phyloP scores from a whole-genome alignment of 2,329 filamentous ascomycete genomes.

The Scedosporium aurantiacum region DNA sequence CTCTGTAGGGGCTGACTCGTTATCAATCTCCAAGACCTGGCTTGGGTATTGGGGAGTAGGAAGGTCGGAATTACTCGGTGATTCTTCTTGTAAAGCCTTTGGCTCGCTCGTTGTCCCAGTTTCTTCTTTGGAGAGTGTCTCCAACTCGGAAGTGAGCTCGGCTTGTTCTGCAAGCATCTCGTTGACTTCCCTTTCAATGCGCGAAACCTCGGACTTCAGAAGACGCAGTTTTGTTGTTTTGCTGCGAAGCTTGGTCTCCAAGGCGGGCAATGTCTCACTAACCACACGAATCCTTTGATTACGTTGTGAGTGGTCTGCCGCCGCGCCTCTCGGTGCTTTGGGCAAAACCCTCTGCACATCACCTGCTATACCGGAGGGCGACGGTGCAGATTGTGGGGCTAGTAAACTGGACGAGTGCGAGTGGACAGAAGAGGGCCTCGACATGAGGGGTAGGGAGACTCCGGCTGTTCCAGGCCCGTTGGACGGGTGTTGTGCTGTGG shows the following conservation, averaged over 20 bases:
- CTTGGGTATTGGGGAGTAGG: neutral
- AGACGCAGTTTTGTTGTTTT: slow-evolving; percentile 1
- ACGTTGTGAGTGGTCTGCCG: neutral
- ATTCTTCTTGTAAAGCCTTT: neutral
- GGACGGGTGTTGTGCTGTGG: neutral
- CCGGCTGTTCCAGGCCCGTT: neutral
- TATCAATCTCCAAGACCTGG: neutral
- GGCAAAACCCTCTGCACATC: neutral
- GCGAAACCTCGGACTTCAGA: slow-evolving; percentile 5
- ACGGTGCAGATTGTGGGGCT: neutral
- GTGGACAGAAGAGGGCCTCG: neutral
- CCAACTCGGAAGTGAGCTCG: neutral
- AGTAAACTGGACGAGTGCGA: neutral
- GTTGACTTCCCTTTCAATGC: slow-evolving; percentile 1
- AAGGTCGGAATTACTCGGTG: neutral
- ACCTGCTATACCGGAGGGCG: slow-evolving; percentile 13
- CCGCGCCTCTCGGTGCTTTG: neutral
- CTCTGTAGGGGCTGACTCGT: neutral
- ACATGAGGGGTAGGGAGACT: slow-evolving; percentile 9
- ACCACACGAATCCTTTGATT: neutral
- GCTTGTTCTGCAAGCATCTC: neutral
- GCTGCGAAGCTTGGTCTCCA: neutral
- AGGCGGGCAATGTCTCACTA: neutral
- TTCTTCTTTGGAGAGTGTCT: slow-evolving; percentile 1
- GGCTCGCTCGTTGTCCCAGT: neutral